Percentiles rank a stretch among this genome's conserved stretches.
phyloP scores from a whole-genome alignment of 768 basidiomycete genomes.

The Tricholoma matsutake region DNA sequence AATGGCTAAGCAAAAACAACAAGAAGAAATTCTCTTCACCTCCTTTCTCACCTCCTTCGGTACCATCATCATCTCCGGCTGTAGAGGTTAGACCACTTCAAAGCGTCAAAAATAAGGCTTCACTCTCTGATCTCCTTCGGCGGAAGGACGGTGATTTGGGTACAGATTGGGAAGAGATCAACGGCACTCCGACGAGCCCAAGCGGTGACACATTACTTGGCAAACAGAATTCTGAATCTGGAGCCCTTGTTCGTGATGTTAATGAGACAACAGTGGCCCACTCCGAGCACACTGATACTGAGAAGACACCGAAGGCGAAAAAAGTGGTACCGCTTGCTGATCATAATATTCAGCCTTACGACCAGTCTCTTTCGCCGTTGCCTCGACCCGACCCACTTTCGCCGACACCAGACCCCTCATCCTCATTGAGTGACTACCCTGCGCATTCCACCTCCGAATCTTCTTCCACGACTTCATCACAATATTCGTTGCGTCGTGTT shows the following conservation, averaged over 20 bases:
- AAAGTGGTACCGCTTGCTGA: constrained; percentile 32
- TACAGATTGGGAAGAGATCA: constrained; percentile 66
- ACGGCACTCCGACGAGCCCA: constrained; percentile 47
- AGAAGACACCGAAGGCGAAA: constrained; percentile 40
- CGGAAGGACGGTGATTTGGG: constrained; percentile 56
- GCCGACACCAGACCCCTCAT: constrained; percentile 77
- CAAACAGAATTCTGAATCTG: constrained; percentile 14
- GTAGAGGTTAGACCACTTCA: constrained; percentile 31
- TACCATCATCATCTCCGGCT: constrained; percentile 20
- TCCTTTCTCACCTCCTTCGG: constrained; percentile 26
- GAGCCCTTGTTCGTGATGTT: constrained; percentile 10
- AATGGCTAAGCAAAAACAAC: constrained; percentile 69
- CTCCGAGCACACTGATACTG: constrained; percentile 31
- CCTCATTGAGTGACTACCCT: constrained; percentile 70
- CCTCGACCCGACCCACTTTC: constrained; percentile 55
- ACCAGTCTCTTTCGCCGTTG: constrained; percentile 38
- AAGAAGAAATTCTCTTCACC: constrained; percentile 52
- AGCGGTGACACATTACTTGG: constrained; percentile 33
- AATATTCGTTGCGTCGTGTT: constrained; percentile 48
- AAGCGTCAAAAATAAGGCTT: constrained; percentile 57
- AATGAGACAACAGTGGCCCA: constrained; percentile 14
- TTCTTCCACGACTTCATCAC: constrained; percentile 68
- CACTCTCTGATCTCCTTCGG: constrained; percentile 62
- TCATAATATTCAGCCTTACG: constrained; percentile 17
- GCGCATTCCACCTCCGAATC: constrained; percentile 69